Conservation (phyloP, 129 eudicot species). For the sunflower (Helianthus annuus) region DNA sequence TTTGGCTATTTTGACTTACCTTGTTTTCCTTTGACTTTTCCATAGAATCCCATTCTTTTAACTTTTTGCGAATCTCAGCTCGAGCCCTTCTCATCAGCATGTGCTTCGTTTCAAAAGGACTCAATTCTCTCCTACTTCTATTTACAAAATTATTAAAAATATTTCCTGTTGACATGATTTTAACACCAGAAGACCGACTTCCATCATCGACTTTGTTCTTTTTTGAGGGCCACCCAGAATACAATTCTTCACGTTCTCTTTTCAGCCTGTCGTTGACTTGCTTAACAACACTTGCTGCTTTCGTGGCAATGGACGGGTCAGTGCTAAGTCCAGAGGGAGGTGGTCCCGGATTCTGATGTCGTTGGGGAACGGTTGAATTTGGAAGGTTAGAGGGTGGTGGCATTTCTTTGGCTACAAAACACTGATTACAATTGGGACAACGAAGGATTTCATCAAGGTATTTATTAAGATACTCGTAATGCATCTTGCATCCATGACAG, state of each 20-base stretch:
- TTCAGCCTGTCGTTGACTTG: conserved; percentile 63
- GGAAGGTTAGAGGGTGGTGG: conserved; percentile 64
- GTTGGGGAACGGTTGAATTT: conserved; percentile 40
- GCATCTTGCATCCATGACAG: conserved; percentile 82
- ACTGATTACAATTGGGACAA: conserved; percentile 70
- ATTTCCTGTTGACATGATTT: conserved; percentile 37
- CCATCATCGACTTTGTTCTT: conserved; percentile 47
- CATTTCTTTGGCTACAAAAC: conserved; percentile 77
- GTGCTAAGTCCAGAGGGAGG: conserved; percentile 31
- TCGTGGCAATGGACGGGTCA: conserved; percentile 57
- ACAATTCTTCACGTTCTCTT: conserved; percentile 57
- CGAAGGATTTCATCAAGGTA: conserved; percentile 74
- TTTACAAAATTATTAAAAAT: conserved; percentile 35
- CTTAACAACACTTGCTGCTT: conserved; percentile 60
- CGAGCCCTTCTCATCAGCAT: conserved; percentile 65
- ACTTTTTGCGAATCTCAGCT: conserved; percentile 39
- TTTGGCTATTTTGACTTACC: conserved; percentile 15
- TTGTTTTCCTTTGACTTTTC: conserved; percentile 32
- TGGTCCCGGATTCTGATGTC: conserved; percentile 41
- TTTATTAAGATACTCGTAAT: conserved; percentile 74
- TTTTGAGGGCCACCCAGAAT: conserved; percentile 45
- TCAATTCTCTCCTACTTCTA: conserved; percentile 53
- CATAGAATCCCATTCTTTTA: conserved; percentile 46
- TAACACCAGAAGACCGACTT: conserved; percentile 32
- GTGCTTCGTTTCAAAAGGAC: conserved; percentile 45